Evolutionary conservation across 805 yeast species (phyloP).

Genomic region (Ogataea henricii): DNA sequence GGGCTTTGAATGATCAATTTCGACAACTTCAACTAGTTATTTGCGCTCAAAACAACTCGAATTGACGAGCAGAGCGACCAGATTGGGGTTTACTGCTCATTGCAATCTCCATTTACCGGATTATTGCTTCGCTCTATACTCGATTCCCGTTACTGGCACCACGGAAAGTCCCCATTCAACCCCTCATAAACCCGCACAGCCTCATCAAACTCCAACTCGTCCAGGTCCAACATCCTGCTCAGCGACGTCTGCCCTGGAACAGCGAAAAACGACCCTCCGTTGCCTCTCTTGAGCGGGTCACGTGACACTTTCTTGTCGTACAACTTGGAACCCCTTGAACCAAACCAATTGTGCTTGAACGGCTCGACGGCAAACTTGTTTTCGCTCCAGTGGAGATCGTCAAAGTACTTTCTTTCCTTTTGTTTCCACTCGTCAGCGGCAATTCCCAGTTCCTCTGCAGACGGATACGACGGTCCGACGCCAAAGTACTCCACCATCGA

Average conservation of each 20-base stretch:
- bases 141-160: conserved; percentile 23
- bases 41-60: too few species aligned
- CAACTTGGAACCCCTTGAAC: conserved; percentile 44
- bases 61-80: too few species aligned
- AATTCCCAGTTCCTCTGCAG: conserved; percentile 6
- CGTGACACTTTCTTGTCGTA: conserved; percentile 50
- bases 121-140: conserved; percentile 18
- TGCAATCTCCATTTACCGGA: too few species aligned
- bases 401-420: conserved; percentile 42
- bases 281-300: conserved; percentile 49
- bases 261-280: conserved; percentile 9
- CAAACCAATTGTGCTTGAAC: conserved; percentile 61
- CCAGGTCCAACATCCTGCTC: conserved; percentile 28
- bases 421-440: conserved; percentile 15
- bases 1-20: too few species aligned
- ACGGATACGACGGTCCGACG: conserved; percentile 53
- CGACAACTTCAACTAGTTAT: too few species aligned
- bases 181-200: conserved; percentile 25
- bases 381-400: conserved; percentile 51
- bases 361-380: conserved; percentile 51
- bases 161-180: conserved; percentile 24
- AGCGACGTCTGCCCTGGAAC: conserved; percentile 18
- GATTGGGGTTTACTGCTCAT: too few species aligned
- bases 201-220: conserved; percentile 31
- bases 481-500: conserved; percentile 51